Base-by-base conservation (phyloP, 129 eudicot species). In the Glebionis coronaria region DNA sequence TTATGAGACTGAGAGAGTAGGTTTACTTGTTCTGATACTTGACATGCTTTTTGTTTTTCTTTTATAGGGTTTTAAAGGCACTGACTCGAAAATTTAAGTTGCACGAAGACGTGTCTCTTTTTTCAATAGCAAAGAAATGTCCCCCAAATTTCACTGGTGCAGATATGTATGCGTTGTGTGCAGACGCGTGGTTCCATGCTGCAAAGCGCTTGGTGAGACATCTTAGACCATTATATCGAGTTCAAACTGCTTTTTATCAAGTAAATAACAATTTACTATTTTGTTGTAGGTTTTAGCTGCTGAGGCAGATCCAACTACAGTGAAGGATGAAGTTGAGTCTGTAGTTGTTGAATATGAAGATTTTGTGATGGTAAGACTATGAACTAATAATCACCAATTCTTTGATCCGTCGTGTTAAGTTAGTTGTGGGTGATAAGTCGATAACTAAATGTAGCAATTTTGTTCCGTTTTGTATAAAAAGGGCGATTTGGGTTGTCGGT, bases 171-270 rank as follows among this genome's bases (percentile, higher is more conserved):
- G 98, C 98, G 47, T 72, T 93, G 84, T 93, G 98, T 79, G 97
- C 98, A 14, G 98, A 93, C 66, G 98, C 98, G 68, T 93, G 98
- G 98, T 93, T 93, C 64, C 91, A 86, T 73, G 95, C 98, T 80
- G 98, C 98, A 63, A 93, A 87, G 73, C 90, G 95, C 60, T 79
- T 79, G 90, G 98, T 93, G 56, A 72, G 81, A 70, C 66, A 44
- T 31, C 6, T 69, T 44, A 70, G 19, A 10, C 20, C 31, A 4
- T 64, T 28, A 63, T 20, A 38, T 19, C 10, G 15, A 42, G 58
- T 63, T 28, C 8, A 18, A 55, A 51, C 46, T 13, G 57, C 65
- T 38, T 21, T 29, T 38, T 63, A 6, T 60, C 9, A 13, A 63
- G 44, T 62, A 19, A 44, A 45, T 27, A 40, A 56, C 72, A 75